A percentile compares a stretch with the other conserved stretches of the same genome.
Evolutionary conservation across 2,329 filamentous ascomycete genomes (phyloP).

Genomic region (Penicillium thymicola): DNA sequence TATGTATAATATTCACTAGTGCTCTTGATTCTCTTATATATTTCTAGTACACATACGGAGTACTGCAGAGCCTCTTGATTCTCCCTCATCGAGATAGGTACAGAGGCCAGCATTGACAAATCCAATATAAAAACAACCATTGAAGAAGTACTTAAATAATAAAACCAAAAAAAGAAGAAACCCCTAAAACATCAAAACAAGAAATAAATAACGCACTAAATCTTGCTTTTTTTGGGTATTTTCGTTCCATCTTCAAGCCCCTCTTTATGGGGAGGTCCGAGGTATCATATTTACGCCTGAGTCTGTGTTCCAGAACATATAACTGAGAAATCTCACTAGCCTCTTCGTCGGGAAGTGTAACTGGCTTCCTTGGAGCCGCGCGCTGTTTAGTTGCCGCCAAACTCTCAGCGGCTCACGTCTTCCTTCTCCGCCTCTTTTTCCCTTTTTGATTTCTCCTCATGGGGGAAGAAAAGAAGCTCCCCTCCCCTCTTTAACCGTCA

Average conservation of each 20-base stretch:
- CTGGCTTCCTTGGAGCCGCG: conserved; percentile 26
- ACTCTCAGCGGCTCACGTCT: conserved; percentile 17
- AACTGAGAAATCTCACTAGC: conserved; percentile 12
- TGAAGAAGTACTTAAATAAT: neutral
- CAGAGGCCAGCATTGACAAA: neutral
- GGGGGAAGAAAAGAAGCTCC: conserved; percentile 3
- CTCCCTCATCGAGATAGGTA: neutral
- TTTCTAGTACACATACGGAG: neutral
- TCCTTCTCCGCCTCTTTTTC: conserved; percentile 19
- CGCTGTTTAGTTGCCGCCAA: conserved; percentile 22
- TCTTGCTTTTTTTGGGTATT: conserved; percentile 22
- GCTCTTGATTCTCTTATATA: neutral
- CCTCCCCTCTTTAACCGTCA: conserved; percentile 6
- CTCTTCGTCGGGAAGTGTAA: conserved; percentile 20
- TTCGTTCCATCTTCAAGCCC: conserved; percentile 17
- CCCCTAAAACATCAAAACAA: neutral
- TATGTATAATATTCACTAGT: neutral
- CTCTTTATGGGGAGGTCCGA: conserved; percentile 24
- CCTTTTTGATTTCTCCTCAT: conserved; percentile 13
- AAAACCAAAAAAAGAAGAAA: neutral
- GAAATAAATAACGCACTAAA: neutral
- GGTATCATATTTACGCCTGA: conserved; percentile 33
- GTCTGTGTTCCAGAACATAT: conserved; percentile 16
- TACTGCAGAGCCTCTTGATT: neutral
- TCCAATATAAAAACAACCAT: neutral